Percentiles rank a stretch among this genome's conserved stretches.
Conservation (phyloP, 208 protist species). For the Leishmania tropica region DNA sequence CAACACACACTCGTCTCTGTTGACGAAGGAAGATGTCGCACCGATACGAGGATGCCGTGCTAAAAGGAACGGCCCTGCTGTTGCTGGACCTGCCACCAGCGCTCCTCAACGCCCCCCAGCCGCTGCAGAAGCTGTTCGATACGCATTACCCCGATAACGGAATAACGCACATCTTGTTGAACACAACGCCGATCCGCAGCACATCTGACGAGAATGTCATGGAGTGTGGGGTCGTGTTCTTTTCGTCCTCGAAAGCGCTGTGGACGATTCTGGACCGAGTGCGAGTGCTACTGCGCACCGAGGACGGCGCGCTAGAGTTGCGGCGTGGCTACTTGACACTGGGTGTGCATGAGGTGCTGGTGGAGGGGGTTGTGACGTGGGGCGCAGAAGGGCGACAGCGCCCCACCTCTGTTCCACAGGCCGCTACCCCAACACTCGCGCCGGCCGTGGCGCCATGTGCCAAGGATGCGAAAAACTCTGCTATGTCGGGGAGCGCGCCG, state of each 20-base stretch:
- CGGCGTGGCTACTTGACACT: conserved; percentile 53
- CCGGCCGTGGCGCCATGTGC: neutral
- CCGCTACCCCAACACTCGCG: neutral
- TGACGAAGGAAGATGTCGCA: conserved; percentile 9
- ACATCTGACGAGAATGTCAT: conserved; percentile 21
- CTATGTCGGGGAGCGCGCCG: neutral
- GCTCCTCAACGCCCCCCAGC: conserved; percentile 10
- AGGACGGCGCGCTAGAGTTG: conserved; percentile 42
- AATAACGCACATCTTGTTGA: conserved; percentile 20
- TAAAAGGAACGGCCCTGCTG: conserved; percentile 50
- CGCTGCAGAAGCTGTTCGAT: conserved; percentile 31
- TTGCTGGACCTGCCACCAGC: conserved; percentile 38
- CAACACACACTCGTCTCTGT: neutral
- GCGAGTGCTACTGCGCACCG: conserved; percentile 22
- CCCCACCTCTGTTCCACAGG: neutral
- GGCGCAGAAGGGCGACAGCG: conserved; percentile 8
- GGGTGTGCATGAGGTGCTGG: conserved; percentile 46
- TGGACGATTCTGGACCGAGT: conserved; percentile 26
- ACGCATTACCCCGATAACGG: conserved; percentile 28
- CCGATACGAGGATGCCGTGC: conserved; percentile 45
- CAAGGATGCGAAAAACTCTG: neutral
- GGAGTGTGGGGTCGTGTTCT: conserved; percentile 32
- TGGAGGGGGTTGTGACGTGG: conserved; percentile 55
- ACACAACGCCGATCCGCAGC: conserved; percentile 16
- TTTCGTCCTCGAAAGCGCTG: conserved; percentile 12